Base-by-base conservation (phyloP, 2,329 filamentous ascomycete species). In the Cadophora sp. region DNA sequence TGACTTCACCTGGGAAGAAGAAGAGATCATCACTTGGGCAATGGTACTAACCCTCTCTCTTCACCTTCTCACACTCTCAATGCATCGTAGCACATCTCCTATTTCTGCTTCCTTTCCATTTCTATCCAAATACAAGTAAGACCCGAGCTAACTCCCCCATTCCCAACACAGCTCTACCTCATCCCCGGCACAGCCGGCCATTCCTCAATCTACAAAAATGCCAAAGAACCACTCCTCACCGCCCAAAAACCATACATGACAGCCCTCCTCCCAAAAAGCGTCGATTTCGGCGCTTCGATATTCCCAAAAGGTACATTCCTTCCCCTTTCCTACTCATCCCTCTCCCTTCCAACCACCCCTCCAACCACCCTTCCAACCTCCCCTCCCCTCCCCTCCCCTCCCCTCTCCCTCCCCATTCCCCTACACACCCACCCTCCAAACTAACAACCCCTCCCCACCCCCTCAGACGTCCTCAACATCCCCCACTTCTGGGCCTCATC, bases 1-100 rank as follows among this genome's bases (percentile, higher is more conserved):
- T 72, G 76, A 75, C 1, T 93, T 93, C 73, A 80, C 84, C 0
- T 94, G 91, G 91, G 89, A 87, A 0, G 89, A 92, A 69, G 91
- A 94, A 69, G 91, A 94, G 79, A 83, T 94, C 12, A 80, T 92
- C 50, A 92, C 89, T 0, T 94, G 91, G 92, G 66, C 72, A 4
- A 72, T 75, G 72, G 72, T 73, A 51, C 27, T 51, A 5, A 51
- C 24, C 46, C 48, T 26, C 4, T 31, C 43, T 14, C 19, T 12
- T 46, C 43, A 19, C 24, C 22, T 24, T 8, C 6, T 16, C 37
- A 8, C 31, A 34, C 5, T 16, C 12, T 8, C 14, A 40, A n/a
- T 22, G 4, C 31, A 34, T 34, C 11, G 8, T 40, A 12, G 7
- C 37, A n/a, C 22, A 46, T 9, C 11, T 22, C 43, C 11, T 4